Evolutionary conservation across 352 stramenopile species (phyloP), one percentile per base, ranked within the genome.

Genomic region (Globisporangium echinulatum): DNA sequence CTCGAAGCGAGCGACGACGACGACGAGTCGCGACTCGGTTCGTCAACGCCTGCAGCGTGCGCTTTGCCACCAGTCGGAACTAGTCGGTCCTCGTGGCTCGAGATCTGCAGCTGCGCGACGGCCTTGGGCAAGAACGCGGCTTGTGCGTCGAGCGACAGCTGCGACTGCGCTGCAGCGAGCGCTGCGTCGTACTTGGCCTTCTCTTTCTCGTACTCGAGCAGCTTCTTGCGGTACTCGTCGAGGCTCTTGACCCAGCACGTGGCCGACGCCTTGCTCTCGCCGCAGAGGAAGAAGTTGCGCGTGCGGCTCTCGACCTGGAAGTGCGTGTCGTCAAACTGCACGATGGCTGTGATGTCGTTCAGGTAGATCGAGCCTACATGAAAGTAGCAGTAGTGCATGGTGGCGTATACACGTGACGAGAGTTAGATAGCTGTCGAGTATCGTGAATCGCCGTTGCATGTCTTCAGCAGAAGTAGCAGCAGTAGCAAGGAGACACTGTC

Each of bases 311-410:
- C 85, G 47, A 94, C 82, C 51, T 94, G 85, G 52, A 94, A 94
- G 46, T 90, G 82, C 42, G 81, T 90, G 49, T 94, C 82, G 47
- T 94, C 85, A 59, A 92, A 94, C 70, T 90, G 80, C 43, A 91
- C 64, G 51, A 94, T 74, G 0, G 82, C 85, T n/a, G 82, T 94
- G 64, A 94, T 94, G 58, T 94, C 82, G 61, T 94, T 85, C 42
- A 94, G 68, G 51, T 81, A 91, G 54, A 94, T 91, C 1, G 85
- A 90, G 58, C 77, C 85, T 94, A 44, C 8, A 37, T 4, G 36
- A 9, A 33, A 33, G 25, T 3, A 33, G 25, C 25, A 33, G 25
- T 33, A 33, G 25, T 33, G 3, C 25, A 25, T n/a, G 17, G 40
- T 3, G 14, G 36, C 36, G 42, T 1, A 10, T 5, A 9, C 10